Percentiles rank a stretch among this genome's conserved stretches.
These are phyloP conservation scores for Gentiana straminea DNA, from an alignment of 257 asterid genomes.

Conservation along the genomic window DNA sequence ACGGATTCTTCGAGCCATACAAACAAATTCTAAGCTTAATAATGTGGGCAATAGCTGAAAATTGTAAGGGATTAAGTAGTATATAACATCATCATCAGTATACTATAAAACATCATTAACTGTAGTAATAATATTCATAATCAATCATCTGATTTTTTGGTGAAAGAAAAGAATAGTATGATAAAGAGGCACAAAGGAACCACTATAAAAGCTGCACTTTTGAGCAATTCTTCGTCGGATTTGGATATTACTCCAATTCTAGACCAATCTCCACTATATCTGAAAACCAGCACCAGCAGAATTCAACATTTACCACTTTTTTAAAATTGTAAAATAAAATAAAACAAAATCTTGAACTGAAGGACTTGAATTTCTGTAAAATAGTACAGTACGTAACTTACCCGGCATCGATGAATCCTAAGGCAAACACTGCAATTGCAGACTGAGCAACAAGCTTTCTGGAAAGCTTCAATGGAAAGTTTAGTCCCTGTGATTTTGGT, in stretches of 20 bases:
- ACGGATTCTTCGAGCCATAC: too few relatives aligned
- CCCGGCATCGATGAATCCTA: background rate
- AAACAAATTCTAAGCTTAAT: too few relatives aligned
- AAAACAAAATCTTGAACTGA: too few relatives aligned
- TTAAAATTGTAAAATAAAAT: too few relatives aligned
- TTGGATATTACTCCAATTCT: slow-evolving; percentile 71
- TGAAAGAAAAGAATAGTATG: slow-evolving; percentile 17
- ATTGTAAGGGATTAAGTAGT: too few relatives aligned
- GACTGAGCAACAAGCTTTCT: slow-evolving; percentile 38
- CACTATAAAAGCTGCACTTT: slow-evolving; percentile 53
- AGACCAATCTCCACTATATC: slow-evolving; percentile 96
- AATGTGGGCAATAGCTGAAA: too few relatives aligned
- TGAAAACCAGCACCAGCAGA: slow-evolving; percentile 9
- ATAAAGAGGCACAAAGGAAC: slow-evolving; percentile 49
- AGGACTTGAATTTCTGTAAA: too few relatives aligned
- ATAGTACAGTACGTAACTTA: slow-evolving; percentile 14
- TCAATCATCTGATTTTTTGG: slow-evolving; percentile 21
- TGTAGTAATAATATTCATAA: too few relatives aligned
- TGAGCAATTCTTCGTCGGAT: slow-evolving; percentile 51
- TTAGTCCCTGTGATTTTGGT: too few relatives aligned
- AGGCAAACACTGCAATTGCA: slow-evolving; percentile 46
- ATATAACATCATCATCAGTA: too few relatives aligned
- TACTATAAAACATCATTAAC: too few relatives aligned
- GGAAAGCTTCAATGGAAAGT: slow-evolving; percentile 17
- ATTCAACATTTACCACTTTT: too few relatives aligned